These are phyloP conservation scores for Cocos nucifera DNA, from an alignment of 176 grass and related monocot genomes.

Conservation along the genomic window DNA sequence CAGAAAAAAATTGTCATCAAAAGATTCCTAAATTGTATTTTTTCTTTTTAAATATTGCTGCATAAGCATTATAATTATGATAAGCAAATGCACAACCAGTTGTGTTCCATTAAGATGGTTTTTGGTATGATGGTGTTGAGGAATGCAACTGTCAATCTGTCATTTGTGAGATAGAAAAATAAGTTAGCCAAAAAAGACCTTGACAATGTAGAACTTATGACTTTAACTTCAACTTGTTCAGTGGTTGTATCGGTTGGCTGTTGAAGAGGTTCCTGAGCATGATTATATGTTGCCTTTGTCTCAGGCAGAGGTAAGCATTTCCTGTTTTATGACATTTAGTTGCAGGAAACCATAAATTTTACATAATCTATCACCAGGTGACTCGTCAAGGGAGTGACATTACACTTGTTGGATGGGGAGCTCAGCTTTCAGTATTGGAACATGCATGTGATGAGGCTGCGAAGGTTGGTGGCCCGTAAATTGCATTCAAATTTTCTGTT, in stretches of 20 bases:
- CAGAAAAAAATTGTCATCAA: neutral
- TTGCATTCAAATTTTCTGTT: neutral
- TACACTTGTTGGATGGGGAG: slow-evolving; percentile 90
- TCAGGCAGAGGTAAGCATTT: slow-evolving; percentile 62
- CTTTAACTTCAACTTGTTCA: slow-evolving; percentile 22
- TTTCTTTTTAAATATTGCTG: no score
- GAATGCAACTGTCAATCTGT: no score
- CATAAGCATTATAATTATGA: no score
- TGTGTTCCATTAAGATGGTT: no score
- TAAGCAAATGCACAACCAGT: no score
- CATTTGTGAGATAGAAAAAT: no score
- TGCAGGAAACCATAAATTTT: neutral
- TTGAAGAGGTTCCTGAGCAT: slow-evolving; percentile 82
- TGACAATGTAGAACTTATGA: no score
- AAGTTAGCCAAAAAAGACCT: no score
- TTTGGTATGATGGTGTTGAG: no score
- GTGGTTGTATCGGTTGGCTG: slow-evolving; percentile 82
- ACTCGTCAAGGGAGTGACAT: slow-evolving; percentile 75
- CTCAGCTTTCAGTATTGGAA: slow-evolving; percentile 77
- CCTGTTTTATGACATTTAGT: neutral
- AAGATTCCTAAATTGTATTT: neutral
- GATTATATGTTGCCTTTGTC: slow-evolving; percentile 89
- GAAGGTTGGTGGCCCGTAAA: slow-evolving; percentile 37
- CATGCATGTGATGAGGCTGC: slow-evolving; percentile 79
- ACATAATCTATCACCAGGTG: slow-evolving; percentile 33